Percentiles rank a stretch among this genome's conserved stretches.
phyloP scores from a whole-genome alignment of 306 rosid genomes.

The Gastrolobium bilobum region DNA sequence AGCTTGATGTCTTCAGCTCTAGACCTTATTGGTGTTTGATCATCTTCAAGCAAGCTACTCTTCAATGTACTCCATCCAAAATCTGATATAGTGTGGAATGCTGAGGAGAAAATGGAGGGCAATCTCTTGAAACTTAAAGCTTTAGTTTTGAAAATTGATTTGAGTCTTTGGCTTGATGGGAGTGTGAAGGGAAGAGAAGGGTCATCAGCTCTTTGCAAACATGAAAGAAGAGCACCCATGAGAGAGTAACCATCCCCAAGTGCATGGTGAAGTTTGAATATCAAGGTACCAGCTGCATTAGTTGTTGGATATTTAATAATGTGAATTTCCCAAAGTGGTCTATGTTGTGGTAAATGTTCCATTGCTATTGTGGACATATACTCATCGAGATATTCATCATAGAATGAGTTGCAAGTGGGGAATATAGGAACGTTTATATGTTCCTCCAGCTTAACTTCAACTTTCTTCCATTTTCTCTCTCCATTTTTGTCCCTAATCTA shows the following conservation, averaged over 20 bases:
- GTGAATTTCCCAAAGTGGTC: constrained; percentile 69
- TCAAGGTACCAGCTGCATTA: constrained; percentile 50
- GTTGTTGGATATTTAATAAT: constrained; percentile 60
- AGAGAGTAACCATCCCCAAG: constrained; percentile 74
- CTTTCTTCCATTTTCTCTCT: constrained; percentile 63
- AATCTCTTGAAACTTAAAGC: neutral
- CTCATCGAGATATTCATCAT: constrained; percentile 56
- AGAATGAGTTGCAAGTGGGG: constrained; percentile 34
- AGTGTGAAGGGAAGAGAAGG: constrained; percentile 65
- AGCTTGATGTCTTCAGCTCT: constrained; percentile 46
- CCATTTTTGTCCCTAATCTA: constrained; percentile 51
- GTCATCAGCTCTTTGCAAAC: constrained; percentile 57
- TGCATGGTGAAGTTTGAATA: constrained; percentile 68
- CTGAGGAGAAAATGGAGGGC: constrained; percentile 32
- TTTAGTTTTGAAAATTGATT: neutral
- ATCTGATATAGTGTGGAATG: constrained; percentile 38
- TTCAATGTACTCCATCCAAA: constrained; percentile 57
- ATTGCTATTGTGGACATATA: constrained; percentile 53
- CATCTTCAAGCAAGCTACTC: constrained; percentile 60
- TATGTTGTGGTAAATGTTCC: constrained; percentile 50
- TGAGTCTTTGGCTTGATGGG: constrained; percentile 45
- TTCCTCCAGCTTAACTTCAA: constrained; percentile 58
- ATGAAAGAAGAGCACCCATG: constrained; percentile 72
- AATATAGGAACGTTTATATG: constrained; percentile 54
- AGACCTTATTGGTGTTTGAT: constrained; percentile 62